A percentile compares a stretch with the other conserved stretches of the same genome.
Conservation (phyloP, 2,329 filamentous ascomycete species). For the Colletotrichum horii region DNA sequence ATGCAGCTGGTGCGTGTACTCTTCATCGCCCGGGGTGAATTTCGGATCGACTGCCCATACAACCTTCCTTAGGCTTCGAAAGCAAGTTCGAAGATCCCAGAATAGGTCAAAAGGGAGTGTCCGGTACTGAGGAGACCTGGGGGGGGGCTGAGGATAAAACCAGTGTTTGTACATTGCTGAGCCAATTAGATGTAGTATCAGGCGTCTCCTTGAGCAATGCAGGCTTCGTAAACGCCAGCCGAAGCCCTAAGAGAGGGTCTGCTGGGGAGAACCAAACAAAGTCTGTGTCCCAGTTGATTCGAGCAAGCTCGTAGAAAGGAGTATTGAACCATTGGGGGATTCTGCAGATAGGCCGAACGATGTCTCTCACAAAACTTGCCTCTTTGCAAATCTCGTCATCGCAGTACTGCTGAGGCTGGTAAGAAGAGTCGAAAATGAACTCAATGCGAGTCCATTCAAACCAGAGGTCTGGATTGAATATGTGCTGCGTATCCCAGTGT, state of each 20-base stretch:
- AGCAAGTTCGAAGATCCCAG: background rate
- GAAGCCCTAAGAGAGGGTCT: background rate
- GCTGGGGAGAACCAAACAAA: background rate
- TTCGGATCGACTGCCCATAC: background rate
- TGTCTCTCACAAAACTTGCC: background rate
- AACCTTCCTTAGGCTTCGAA: background rate
- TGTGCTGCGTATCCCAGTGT: background rate
- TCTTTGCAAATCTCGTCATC: background rate
- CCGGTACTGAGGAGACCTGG: background rate
- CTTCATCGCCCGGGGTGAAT: background rate
- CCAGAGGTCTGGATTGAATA: background rate
- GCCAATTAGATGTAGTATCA: background rate
- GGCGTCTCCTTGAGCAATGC: background rate
- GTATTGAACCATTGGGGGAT: rapidly evolving
- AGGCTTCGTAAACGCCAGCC: rapidly evolving
- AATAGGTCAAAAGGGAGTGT: background rate
- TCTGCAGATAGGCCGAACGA: background rate
- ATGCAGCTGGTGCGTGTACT: background rate
- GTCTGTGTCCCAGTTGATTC: background rate
- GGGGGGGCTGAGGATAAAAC: background rate
- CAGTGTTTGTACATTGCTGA: background rate
- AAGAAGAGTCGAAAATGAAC: background rate
- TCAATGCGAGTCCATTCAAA: background rate
- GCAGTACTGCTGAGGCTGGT: background rate
- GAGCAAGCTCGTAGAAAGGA: background rate